Conservation (phyloP, 116 monocot species). For the Dioscorea cayenensis region DNA sequence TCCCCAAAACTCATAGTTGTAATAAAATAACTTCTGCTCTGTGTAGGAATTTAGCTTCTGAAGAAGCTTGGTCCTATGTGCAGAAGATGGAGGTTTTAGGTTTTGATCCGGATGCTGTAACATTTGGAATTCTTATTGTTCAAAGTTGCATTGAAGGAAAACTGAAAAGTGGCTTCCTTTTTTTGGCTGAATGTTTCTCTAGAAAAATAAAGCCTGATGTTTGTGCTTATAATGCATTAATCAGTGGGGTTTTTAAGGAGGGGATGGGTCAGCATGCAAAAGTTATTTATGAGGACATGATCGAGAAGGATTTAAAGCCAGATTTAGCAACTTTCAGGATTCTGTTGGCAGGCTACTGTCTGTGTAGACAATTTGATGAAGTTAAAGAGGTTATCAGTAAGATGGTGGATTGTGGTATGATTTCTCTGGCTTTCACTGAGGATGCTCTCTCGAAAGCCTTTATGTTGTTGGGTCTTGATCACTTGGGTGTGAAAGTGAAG, state of each 20-base stretch:
- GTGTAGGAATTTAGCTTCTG: conserved; percentile 37
- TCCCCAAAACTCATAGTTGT: conserved; percentile 43
- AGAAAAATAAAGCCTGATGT: conserved; percentile 43
- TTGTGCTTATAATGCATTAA: conserved; percentile 68
- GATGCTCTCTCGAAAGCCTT: conserved; percentile 65
- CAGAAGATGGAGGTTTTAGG: conserved; percentile 52
- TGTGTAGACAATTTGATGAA: conserved; percentile 64
- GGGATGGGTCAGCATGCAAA: conserved; percentile 48
- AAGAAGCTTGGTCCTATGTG: conserved; percentile 49
- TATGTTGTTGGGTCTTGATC: conserved; percentile 52
- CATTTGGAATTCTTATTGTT: conserved; percentile 67
- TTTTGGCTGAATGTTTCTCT: conserved; percentile 61
- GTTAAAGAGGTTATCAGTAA: conserved; percentile 33
- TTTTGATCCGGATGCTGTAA: conserved; percentile 41
- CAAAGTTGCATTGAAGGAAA: conserved; percentile 66
- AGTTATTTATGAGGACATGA: conserved; percentile 62
- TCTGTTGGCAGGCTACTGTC: conserved; percentile 79
- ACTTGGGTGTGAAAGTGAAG: conserved; percentile 65
- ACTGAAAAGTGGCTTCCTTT: conserved; percentile 54
- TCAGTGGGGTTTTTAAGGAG: conserved; percentile 57
- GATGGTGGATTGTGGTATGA: conserved; percentile 33
- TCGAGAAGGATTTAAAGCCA: conserved; percentile 34
- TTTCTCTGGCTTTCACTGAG: conserved; percentile 22
- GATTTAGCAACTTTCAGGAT: conserved; percentile 59
- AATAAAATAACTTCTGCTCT: conserved; percentile 54